phyloP scores from a whole-genome alignment of 2,329 filamentous ascomycete species.

The Apiospora sp. region DNA sequence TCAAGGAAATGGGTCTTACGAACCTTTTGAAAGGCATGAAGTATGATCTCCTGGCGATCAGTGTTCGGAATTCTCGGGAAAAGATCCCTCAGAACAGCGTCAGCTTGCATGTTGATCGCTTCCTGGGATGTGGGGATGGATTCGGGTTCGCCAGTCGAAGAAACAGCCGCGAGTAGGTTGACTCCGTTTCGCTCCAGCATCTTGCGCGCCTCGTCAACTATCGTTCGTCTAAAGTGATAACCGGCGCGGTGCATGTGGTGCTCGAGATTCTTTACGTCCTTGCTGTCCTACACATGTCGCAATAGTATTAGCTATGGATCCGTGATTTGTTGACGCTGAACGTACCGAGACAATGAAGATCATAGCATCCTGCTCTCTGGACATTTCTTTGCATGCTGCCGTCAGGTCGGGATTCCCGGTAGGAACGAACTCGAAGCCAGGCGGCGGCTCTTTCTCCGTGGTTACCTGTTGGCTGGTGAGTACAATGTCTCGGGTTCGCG shows the following conservation, averaged over 20 bases:
- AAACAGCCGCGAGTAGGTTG: constrained; percentile 37
- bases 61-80: constrained; percentile 72
- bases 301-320: neutral
- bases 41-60: constrained; percentile 68
- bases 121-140: constrained; percentile 66
- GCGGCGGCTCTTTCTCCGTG: constrained; percentile 58
- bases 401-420: constrained; percentile 69
- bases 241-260: constrained; percentile 67
- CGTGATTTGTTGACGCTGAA: constrained; percentile 23
- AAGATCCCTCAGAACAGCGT: constrained; percentile 67
- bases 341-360: constrained; percentile 73
- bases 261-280: constrained; percentile 48
- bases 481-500: constrained; percentile 27
- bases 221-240: constrained; percentile 65
- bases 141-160: constrained; percentile 53
- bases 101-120: constrained; percentile 69
- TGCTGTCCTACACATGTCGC: constrained; percentile 40
- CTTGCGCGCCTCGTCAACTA: constrained; percentile 62
- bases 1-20: constrained; percentile 34
- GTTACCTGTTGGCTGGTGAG: constrained; percentile 56
- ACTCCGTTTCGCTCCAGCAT: constrained; percentile 36
- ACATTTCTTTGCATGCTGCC: constrained; percentile 69
- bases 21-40: constrained; percentile 70
- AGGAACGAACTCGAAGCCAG: constrained; percentile 69
- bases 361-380: constrained; percentile 67